A percentile compares a stretch with the other conserved stretches of the same genome.
Conservation (phyloP, 352 stramenopile genomes). For the Pythium phragmiticola region DNA sequence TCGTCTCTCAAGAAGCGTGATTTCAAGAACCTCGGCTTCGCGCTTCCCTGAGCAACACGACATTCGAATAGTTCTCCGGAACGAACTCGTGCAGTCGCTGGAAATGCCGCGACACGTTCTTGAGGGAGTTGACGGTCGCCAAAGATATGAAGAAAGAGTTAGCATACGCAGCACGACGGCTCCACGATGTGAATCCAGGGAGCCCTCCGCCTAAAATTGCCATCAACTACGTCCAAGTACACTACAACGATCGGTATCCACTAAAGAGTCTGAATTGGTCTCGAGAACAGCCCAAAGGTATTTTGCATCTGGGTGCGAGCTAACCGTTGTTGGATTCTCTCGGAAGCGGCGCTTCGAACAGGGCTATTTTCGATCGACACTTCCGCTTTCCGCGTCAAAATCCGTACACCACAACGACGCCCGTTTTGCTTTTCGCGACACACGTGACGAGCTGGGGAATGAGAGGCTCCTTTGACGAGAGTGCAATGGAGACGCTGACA, state of each 20-base stretch:
- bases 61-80: conserved; percentile 11
- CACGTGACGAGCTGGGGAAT: not conserved
- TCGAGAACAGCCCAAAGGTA: not conserved
- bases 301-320: not conserved
- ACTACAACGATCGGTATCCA: conserved; percentile 26
- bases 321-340: not conserved
- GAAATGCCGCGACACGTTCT: conserved; percentile 3
- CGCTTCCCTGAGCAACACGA: conserved; percentile 27
- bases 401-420: not conserved
- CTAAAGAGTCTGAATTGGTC: conserved; percentile 19
- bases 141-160: conserved; percentile 4
- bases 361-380: not conserved
- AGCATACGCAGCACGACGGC: conserved; percentile 4
- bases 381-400: not conserved
- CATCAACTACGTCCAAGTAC: conserved; percentile 20
- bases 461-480: conserved; percentile 22
- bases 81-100: not conserved
- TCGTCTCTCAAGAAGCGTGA: conserved; percentile 82
- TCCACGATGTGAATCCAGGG: not conserved
- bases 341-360: not conserved
- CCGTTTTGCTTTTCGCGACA: not conserved
- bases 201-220: conserved; percentile 5
- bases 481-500: conserved; percentile 25
- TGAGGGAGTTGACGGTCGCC: not conserved
- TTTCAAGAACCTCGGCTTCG: conserved; percentile 83